These are phyloP conservation scores for Calcarisporium arbuscula DNA, from an alignment of 2,329 filamentous ascomycete genomes.

Conservation along the genomic window DNA sequence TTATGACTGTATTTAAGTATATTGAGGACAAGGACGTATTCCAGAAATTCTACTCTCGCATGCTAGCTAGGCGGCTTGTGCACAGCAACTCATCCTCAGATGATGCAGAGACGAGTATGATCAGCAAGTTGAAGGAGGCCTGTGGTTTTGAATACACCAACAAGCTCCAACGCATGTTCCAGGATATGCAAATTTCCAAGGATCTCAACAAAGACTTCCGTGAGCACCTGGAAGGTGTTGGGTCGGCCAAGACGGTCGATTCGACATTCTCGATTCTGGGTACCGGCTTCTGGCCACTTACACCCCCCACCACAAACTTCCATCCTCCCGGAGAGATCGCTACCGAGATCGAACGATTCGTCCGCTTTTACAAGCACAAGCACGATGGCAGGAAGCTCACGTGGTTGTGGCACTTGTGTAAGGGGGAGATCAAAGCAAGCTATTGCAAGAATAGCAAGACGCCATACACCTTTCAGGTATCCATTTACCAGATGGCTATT, in stretches of 20 bases:
- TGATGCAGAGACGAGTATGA: constrained; percentile 98
- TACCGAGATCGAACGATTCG: constrained; percentile 83
- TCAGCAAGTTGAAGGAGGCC: constrained; percentile 96
- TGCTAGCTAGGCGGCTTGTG: constrained; percentile 89
- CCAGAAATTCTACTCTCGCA: constrained; percentile 98
- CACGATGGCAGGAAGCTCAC: constrained; percentile 94
- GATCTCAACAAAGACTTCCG: constrained; percentile 89
- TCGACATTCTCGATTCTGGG: constrained; percentile 89
- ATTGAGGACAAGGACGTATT: constrained; percentile 99
- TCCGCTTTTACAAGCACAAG: constrained; percentile 90
- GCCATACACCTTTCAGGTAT: constrained; percentile 94
- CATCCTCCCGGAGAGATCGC: constrained; percentile 79
- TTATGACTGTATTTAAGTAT: constrained; percentile 99
- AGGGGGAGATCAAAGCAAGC: constrained; percentile 90
- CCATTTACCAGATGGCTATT: constrained; percentile 96
- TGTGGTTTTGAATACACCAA: constrained; percentile 99
- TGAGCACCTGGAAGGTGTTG: constrained; percentile 55
- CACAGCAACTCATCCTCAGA: constrained; percentile 94
- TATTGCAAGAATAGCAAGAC: constrained; percentile 87
- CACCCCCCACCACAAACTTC: constrained; percentile 80
- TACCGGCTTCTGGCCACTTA: constrained; percentile 95
- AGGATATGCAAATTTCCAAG: constrained; percentile 98
- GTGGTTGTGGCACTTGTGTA: constrained; percentile 97
- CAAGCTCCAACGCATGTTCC: constrained; percentile 99
- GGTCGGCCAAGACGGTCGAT: constrained; percentile 65